Evolutionary conservation across 2,329 filamentous ascomycete genomes (phyloP).

Genomic region (Venturia nashicola): DNA sequence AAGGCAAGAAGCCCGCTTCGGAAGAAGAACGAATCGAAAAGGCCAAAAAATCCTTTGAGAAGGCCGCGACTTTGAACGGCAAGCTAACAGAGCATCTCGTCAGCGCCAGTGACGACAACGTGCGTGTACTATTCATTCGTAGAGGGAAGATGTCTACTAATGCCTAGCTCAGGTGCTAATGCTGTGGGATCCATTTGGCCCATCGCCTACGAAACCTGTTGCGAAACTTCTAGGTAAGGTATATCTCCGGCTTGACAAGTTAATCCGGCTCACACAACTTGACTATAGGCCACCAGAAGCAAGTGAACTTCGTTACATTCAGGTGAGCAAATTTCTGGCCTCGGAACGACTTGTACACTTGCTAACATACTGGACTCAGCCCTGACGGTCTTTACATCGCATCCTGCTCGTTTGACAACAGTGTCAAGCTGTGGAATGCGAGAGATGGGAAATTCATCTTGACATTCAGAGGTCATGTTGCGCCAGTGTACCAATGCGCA

Average conservation of each 20-base stretch:
- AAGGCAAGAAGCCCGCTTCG: constrained; percentile 53
- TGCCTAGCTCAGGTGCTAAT: constrained; percentile 56
- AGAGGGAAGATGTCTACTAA: neutral
- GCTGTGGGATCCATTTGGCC: constrained; percentile 64
- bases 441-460: constrained; percentile 67
- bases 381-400: constrained; percentile 82
- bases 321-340: neutral
- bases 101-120: constrained; percentile 83
- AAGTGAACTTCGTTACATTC: constrained; percentile 77
- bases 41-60: constrained; percentile 73
- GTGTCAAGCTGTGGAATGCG: constrained; percentile 83
- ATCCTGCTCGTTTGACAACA: constrained; percentile 85
- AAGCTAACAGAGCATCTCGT: constrained; percentile 73
- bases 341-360: neutral
- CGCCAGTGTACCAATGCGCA: constrained; percentile 80
- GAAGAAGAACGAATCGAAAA: constrained; percentile 60
- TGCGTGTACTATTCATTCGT: neutral
- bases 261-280: no score
- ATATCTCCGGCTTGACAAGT: no score
- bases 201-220: constrained; percentile 56
- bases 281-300: constrained; percentile 69
- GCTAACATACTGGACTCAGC: constrained; percentile 46
- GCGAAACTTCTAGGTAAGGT: constrained; percentile 52
- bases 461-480: constrained; percentile 80
- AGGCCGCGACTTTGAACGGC: constrained; percentile 65